Evolutionary conservation across 192 early-diverging fungal genomes (phyloP), one percentile per base, ranked within the genome.

Genomic region (Podila verticillata): DNA sequence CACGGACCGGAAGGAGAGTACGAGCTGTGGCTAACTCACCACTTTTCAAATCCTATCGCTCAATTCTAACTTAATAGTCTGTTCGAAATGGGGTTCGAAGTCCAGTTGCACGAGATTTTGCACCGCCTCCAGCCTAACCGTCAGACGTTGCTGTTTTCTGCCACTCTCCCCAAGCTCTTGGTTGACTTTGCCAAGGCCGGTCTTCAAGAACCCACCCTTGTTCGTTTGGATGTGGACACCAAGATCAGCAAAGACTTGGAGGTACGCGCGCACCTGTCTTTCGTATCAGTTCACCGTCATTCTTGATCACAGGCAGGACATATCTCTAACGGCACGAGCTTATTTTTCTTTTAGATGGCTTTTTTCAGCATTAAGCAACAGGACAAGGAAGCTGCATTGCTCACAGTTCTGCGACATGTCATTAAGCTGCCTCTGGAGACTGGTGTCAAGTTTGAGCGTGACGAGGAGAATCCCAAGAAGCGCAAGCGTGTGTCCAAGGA

Each of bases 101-200:
- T 95, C 28, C 98, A 99, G 83, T 87, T 99, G 66, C 92, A 94
- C 51, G 98, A 99, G 81, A 94, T 99, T 74, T 82, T 97, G 68
- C 87, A 88, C 63, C 88, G 93, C 36, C 82, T 99, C 47, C 96
- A 97, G 20, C 86, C 91, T 28, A 85, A 86, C 57, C 90, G 98
- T 35, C 98, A 99, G 75, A 98, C 97, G 0, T 68, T 97, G 30
- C 84, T 99, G 35, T 99, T 99, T 79, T 98, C 96, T 31, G 98
- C 98, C 3, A 99, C 98, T 15, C 87, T 99, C 20, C 98, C 98
- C 35, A 93, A 93, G 72, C 87, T 93, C 28, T 83, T 99, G 15
- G 96, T 97, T 2, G 98, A 99, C 68, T 99, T 99, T 85, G 98
- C 98, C 57, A 96, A 96, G 77, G 97, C 98, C 3, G 98, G 98